Evolutionary conservation across 192 early-diverging fungal genomes (phyloP).

Genomic region (Coemansia guatemalensis): DNA sequence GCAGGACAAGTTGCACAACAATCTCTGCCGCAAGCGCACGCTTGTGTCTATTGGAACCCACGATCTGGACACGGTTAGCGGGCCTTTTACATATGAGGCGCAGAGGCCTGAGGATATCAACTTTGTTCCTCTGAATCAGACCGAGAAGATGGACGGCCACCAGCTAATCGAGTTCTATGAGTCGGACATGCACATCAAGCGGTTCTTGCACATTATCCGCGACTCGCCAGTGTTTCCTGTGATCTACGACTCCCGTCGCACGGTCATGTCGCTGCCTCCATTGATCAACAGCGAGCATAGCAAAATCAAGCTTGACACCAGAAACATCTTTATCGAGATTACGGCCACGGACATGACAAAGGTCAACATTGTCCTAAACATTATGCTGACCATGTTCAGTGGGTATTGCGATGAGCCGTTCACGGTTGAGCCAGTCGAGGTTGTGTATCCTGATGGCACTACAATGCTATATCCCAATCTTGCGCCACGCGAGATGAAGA

Average conservation of each 20-base stretch:
- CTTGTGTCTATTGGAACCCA: slow-evolving; percentile 98
- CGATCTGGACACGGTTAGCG: slow-evolving; percentile 91
- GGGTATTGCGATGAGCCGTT: slow-evolving; percentile 89
- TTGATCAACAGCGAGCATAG: slow-evolving; percentile 99
- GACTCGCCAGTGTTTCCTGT: slow-evolving; percentile 89
- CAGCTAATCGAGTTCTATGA: slow-evolving; percentile 92
- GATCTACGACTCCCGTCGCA: slow-evolving; percentile 79
- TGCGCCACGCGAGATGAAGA: slow-evolving; percentile 62
- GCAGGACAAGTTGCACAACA: slow-evolving; percentile 98
- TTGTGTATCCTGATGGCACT: slow-evolving; percentile 81
- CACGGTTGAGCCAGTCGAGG: slow-evolving; percentile 91
- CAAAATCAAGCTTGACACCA: slow-evolving; percentile 92
- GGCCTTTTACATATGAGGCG: slow-evolving; percentile 96
- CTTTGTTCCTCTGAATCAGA: slow-evolving; percentile 92
- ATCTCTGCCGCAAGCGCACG: slow-evolving; percentile 92
- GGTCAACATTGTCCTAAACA: slow-evolving; percentile 91
- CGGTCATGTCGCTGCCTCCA: slow-evolving; percentile 92
- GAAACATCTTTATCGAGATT: slow-evolving; percentile 97
- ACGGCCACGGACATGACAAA: slow-evolving; percentile 97
- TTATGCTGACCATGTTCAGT: slow-evolving; percentile 94
- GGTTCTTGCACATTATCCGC: slow-evolving; percentile 92
- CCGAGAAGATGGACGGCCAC: slow-evolving; percentile 79
- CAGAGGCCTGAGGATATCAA: slow-evolving; percentile 84
- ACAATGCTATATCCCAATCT: slow-evolving; percentile 72
- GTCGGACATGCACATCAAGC: slow-evolving; percentile 79